Percentiles rank a stretch among this genome's conserved stretches.
phyloP scores from a whole-genome alignment of 768 basidiomycete species.

The Suillus luteus region DNA sequence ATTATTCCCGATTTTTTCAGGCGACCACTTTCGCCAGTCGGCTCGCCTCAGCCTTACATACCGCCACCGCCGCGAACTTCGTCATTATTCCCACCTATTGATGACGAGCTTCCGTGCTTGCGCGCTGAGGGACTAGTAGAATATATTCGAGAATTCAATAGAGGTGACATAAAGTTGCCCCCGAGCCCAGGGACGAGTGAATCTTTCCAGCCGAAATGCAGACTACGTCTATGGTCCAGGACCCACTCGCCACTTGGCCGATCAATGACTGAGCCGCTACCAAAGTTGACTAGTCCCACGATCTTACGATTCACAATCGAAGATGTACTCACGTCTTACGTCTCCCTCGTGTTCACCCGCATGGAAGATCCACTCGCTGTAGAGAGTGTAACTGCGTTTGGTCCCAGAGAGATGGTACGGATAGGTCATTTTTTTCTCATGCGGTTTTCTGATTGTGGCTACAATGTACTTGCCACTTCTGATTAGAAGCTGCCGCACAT shows the following conservation, averaged over 20 bases:
- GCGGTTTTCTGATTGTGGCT: slow-evolving; percentile 11
- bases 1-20: slow-evolving; percentile 29
- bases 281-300: slow-evolving; percentile 28
- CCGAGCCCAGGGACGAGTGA: slow-evolving; percentile 2
- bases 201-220: slow-evolving; percentile 26
- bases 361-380: slow-evolving; percentile 45
- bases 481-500: slow-evolving; percentile 66
- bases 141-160: slow-evolving; percentile 64
- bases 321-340: slow-evolving; percentile 68
- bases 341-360: slow-evolving; percentile 47
- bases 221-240: slow-evolving; percentile 59
- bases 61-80: slow-evolving; percentile 39
- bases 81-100: slow-evolving; percentile 45
- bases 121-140: slow-evolving; percentile 46
- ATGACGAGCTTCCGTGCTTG: slow-evolving; percentile 41
- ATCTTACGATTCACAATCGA: slow-evolving; percentile 60
- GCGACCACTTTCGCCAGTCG: slow-evolving; percentile 52
- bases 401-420: slow-evolving; percentile 69
- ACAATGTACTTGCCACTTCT: background rate
- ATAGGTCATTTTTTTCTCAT: slow-evolving; percentile 12
- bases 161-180: slow-evolving; percentile 20
- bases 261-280: background rate
- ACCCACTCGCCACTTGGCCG: slow-evolving; percentile 22
- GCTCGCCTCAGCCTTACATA: slow-evolving; percentile 61
- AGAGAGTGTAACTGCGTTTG: slow-evolving; percentile 70